Conservation (phyloP, 805 yeast genomes). For the Candida railenensis region DNA sequence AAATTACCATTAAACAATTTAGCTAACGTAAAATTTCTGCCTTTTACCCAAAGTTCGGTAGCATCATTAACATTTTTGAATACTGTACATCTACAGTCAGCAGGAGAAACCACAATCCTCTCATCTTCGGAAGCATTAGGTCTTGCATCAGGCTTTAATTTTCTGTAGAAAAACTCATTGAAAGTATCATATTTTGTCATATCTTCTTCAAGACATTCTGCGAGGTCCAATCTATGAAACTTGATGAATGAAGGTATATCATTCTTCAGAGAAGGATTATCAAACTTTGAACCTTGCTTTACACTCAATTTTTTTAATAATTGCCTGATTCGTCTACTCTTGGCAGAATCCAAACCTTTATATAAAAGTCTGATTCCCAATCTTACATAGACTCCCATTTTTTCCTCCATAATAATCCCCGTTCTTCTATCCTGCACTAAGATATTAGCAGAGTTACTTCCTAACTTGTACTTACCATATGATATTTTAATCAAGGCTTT, state of each 20-base stretch:
- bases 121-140: conserved; percentile 59
- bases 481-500: conserved; percentile 79
- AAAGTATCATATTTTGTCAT: conserved; percentile 60
- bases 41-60: conserved; percentile 85
- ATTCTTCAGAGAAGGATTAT: conserved; percentile 59
- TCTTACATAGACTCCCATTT: conserved; percentile 85
- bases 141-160: conserved; percentile 69
- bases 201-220: conserved; percentile 58
- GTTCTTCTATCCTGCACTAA: conserved; percentile 89
- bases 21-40: conserved; percentile 66
- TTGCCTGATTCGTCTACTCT: conserved; percentile 55
- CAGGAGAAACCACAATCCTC: conserved; percentile 66
- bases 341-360: conserved; percentile 66
- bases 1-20: conserved; percentile 54
- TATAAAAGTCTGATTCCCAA: conserved; percentile 84
- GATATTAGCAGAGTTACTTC: conserved; percentile 87
- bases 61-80: conserved; percentile 62
- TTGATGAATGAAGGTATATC: conserved; percentile 76
- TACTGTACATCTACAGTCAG: conserved; percentile 82
- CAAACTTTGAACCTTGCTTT: conserved; percentile 85
- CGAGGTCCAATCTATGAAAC: conserved; percentile 76
- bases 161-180: conserved; percentile 87
- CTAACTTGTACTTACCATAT: conserved; percentile 83
- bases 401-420: conserved; percentile 89
- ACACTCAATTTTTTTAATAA: conserved; percentile 64